Percentiles rank a stretch among this genome's conserved stretches.
Conservation (phyloP, 192 early-diverging fungal genomes). For the Podila epigama region DNA sequence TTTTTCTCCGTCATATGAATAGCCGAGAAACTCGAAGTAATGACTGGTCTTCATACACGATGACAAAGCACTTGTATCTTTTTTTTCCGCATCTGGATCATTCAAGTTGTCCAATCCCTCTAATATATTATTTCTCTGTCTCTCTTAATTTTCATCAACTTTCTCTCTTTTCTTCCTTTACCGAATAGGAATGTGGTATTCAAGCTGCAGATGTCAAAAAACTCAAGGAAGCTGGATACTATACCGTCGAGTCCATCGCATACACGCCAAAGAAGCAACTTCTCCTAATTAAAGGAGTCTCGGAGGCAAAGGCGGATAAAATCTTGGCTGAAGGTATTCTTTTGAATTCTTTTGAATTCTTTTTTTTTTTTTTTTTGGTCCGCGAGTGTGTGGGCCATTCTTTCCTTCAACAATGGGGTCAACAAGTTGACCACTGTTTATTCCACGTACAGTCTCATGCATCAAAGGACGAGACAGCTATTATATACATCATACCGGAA, state of each 20-base stretch:
- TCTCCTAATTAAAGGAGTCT: slow-evolving; percentile 91
- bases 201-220: slow-evolving; percentile 80
- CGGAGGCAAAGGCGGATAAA: slow-evolving; percentile 96
- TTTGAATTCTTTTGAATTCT: too few species aligned
- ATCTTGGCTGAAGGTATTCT: slow-evolving; percentile 85
- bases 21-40: slow-evolving; percentile 49
- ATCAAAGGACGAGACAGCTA: too few species aligned
- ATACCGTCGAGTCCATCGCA: slow-evolving; percentile 93
- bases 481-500: too few species aligned
- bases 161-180: not conserved
- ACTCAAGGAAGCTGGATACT: slow-evolving; percentile 85
- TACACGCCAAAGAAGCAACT: slow-evolving; percentile 91
- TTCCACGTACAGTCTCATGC: too few species aligned
- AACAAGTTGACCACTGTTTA: too few species aligned
- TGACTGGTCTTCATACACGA: not conserved
- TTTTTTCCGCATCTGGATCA: too few species aligned
- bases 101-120: too few species aligned
- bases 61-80: too few species aligned
- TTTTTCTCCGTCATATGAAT: not conserved
- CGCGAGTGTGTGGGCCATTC: too few species aligned
- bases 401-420: too few species aligned
- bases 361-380: not conserved
- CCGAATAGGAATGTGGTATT: slow-evolving; percentile 68
- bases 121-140: too few species aligned
- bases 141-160: not conserved